These are phyloP conservation scores for Gossypium sturtianum DNA, from an alignment of 345 rosid genomes.

Conservation along the genomic window DNA sequence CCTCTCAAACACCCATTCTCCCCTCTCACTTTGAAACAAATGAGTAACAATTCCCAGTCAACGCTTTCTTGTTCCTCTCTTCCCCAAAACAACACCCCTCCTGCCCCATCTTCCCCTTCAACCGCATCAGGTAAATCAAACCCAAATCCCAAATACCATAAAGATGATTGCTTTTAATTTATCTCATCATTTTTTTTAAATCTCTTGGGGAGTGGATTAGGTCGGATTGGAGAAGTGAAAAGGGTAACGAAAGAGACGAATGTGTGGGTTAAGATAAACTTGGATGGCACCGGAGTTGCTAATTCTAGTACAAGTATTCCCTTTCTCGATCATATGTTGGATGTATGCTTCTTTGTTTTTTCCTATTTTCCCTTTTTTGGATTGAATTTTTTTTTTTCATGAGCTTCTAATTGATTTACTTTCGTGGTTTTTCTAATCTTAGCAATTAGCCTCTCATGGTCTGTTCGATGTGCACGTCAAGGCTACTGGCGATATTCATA, in stretches of 20 bases:
- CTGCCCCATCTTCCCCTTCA: constrained; percentile 21
- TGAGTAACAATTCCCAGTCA: constrained; percentile 14
- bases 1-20: not conserved
- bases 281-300: constrained; percentile 84
- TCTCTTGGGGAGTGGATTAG: constrained; percentile 6
- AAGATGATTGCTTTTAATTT: not conserved
- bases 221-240: constrained; percentile 70
- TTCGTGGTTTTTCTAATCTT: not conserved
- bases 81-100: constrained; percentile 29
- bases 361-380: not conserved
- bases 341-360: constrained; percentile 32
- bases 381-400: not conserved
- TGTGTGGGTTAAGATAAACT: constrained; percentile 62
- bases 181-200: not conserved
- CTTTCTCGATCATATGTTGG: constrained; percentile 90
- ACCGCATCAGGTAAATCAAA: constrained; percentile 20
- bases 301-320: constrained; percentile 73
- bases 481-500: constrained; percentile 88
- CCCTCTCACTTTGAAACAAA: constrained; percentile 12
- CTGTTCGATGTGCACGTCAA: constrained; percentile 79
- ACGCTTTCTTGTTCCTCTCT: constrained; percentile 23
- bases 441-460: constrained; percentile 98
- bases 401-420: not conserved
- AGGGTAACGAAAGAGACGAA: constrained; percentile 85
- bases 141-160: not conserved